Percentiles rank a stretch among this genome's conserved stretches.
These are phyloP conservation scores for Fusarium dlaminii DNA, from an alignment of 2,329 filamentous ascomycete genomes.

Conservation along the genomic window DNA sequence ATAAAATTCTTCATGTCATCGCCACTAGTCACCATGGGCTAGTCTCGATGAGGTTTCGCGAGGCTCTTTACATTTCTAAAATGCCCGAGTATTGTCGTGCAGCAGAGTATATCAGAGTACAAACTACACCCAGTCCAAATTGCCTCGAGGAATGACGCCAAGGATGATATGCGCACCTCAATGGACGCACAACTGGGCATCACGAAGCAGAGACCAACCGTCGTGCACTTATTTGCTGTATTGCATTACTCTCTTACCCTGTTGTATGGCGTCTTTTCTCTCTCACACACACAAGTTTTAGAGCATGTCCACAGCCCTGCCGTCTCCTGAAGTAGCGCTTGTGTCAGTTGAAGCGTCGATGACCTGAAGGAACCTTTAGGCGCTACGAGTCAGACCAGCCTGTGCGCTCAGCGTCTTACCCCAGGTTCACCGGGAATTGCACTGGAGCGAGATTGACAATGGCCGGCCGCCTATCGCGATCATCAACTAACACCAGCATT, in stretches of 20 bases:
- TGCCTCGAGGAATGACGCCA: constrained; percentile 20
- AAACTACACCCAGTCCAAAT: constrained; percentile 4
- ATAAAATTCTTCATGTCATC: constrained; percentile 15
- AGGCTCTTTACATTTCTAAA: background rate
- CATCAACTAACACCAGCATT: constrained; percentile 13
- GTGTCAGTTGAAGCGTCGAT: constrained; percentile 32
- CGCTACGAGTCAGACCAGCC: constrained; percentile 19
- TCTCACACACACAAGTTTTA: background rate
- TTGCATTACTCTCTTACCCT: background rate
- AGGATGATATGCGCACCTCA: constrained; percentile 6
- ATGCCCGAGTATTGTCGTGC: background rate
- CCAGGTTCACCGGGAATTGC: constrained; percentile 26
- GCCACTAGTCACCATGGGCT: constrained; percentile 16
- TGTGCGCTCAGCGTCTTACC: constrained; percentile 26
- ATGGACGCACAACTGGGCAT: background rate
- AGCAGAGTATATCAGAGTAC: background rate
- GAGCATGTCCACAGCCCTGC: constrained; percentile 1
- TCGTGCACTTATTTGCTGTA: constrained; percentile 17
- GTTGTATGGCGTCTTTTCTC: constrained; percentile 16
- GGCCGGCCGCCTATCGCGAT: constrained; percentile 33
- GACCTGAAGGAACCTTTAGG: constrained; percentile 10
- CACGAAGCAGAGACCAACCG: constrained; percentile 7
- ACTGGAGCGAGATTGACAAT: constrained; percentile 12
- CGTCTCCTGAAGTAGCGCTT: constrained; percentile 16
- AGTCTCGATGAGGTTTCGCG: background rate